Conservation (phyloP, 805 yeast species). For the Ogataea minuta region DNA sequence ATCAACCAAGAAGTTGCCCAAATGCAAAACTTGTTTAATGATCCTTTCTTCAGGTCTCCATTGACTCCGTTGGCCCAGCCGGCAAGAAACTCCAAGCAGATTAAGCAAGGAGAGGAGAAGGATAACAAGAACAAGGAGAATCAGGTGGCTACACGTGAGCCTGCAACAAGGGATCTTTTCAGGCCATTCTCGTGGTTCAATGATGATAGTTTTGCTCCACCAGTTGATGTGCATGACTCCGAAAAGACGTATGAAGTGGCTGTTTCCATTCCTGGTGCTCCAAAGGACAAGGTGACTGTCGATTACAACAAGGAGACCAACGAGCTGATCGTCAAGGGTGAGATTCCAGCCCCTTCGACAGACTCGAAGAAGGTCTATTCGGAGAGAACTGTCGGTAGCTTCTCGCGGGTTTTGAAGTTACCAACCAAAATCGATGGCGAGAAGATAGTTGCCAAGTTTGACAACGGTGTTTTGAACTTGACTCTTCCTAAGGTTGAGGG, state of each 20-base stretch:
- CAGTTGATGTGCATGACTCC: conserved; percentile 46
- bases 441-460: conserved; percentile 44
- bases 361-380: conserved; percentile 20
- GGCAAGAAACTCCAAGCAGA: conserved; percentile 1
- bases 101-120: conserved; percentile 6
- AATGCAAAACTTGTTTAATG: conserved; percentile 35
- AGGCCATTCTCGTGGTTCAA: conserved; percentile 30
- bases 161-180: conserved; percentile 23
- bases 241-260: conserved; percentile 41
- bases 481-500: conserved; percentile 39
- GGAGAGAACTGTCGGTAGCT: conserved; percentile 29
- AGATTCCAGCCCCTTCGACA: conserved; percentile 30
- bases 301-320: conserved; percentile 47
- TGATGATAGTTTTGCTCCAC: conserved; percentile 35
- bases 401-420: conserved; percentile 42
- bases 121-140: conserved; percentile 7
- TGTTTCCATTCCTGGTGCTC: conserved; percentile 48
- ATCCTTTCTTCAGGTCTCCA: conserved; percentile 25
- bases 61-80: conserved; percentile 2
- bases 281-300: conserved; percentile 41
- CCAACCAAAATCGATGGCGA: conserved; percentile 44
- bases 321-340: conserved; percentile 44
- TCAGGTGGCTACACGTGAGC: conserved; percentile 2
- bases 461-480: conserved; percentile 41
- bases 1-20: conserved; percentile 42